Evolutionary conservation across 2,329 filamentous ascomycete species (phyloP).

Genomic region (Aspergillus proliferans): DNA sequence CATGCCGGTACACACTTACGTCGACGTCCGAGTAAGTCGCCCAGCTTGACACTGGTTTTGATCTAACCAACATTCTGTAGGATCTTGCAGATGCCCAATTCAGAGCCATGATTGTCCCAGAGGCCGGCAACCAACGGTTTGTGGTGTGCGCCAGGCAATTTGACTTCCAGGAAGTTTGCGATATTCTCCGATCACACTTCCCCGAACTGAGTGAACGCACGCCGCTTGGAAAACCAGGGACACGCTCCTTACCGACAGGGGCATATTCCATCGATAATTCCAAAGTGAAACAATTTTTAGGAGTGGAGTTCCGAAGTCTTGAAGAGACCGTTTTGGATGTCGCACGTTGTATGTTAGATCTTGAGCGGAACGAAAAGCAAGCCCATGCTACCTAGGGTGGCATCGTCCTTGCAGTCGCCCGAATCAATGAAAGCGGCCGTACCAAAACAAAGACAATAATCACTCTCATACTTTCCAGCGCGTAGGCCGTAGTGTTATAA

Average conservation of each 20-base stretch:
- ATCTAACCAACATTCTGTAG: neutral
- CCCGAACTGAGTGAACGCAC: neutral
- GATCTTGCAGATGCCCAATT: neutral
- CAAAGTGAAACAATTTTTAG: neutral
- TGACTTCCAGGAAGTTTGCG: neutral
- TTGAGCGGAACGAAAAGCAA: neutral
- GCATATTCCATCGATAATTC: neutral
- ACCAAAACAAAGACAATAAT: too few species aligned
- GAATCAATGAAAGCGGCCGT: too few species aligned
- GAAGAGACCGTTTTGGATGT: neutral
- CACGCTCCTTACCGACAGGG: neutral
- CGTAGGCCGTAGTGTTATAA: too few species aligned
- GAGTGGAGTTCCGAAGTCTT: neutral
- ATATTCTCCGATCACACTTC: neutral
- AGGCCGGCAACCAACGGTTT: neutral
- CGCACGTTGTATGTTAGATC: neutral
- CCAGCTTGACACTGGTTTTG: neutral
- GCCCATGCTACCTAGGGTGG: neutral
- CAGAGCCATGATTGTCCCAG: neutral
- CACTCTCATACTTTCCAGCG: too few species aligned
- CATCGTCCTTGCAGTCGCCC: too few species aligned
- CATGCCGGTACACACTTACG: neutral
- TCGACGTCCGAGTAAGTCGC: neutral
- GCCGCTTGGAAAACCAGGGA: neutral
- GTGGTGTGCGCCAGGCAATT: neutral